phyloP scores from a whole-genome alignment of 2,329 filamentous ascomycete species.

The Pyrenochaeta sp. region DNA sequence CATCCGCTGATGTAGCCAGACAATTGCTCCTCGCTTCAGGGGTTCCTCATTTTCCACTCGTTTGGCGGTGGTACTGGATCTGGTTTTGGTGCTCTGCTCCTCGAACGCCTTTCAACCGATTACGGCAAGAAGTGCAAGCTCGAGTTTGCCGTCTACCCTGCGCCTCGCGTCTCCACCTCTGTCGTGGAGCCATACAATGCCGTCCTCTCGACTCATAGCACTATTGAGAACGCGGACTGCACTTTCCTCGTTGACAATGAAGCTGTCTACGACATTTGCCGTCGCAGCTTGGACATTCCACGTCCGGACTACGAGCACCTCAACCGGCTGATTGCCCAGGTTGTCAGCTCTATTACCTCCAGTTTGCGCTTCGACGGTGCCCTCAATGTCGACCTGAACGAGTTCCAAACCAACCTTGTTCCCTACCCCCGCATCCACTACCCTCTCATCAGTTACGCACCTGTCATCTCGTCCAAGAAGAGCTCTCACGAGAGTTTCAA shows the following conservation, averaged over 20 bases:
- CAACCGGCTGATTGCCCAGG: conserved; percentile 77
- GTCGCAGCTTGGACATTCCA: conserved; percentile 74
- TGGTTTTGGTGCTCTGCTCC: conserved; percentile 75
- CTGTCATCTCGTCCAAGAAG: conserved; percentile 76
- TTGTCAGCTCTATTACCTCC: conserved; percentile 78
- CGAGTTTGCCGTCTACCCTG: conserved; percentile 76
- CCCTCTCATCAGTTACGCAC: conserved; percentile 76
- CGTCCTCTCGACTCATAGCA: conserved; percentile 77
- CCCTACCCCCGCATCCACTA: conserved; percentile 79
- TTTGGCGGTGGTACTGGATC: conserved; percentile 78
- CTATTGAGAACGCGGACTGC: conserved; percentile 80
- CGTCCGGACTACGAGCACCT: conserved; percentile 75
- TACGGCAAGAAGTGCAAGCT: conserved; percentile 82
- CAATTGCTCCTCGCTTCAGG: conserved; percentile 76
- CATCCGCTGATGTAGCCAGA: conserved; percentile 55
- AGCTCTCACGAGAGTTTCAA: conserved; percentile 89
- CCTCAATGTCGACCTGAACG: conserved; percentile 77
- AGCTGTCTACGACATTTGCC: conserved; percentile 79
- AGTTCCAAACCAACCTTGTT: conserved; percentile 80
- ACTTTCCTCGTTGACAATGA: conserved; percentile 81
- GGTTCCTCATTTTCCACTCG: conserved; percentile 78
- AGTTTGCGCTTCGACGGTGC: conserved; percentile 76
- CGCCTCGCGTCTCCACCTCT: conserved; percentile 73
- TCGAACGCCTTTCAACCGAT: conserved; percentile 76
- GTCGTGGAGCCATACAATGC: conserved; percentile 80